Base-by-base conservation (phyloP, 2,329 filamentous ascomycete species). In the Biscogniauxia marginata region DNA sequence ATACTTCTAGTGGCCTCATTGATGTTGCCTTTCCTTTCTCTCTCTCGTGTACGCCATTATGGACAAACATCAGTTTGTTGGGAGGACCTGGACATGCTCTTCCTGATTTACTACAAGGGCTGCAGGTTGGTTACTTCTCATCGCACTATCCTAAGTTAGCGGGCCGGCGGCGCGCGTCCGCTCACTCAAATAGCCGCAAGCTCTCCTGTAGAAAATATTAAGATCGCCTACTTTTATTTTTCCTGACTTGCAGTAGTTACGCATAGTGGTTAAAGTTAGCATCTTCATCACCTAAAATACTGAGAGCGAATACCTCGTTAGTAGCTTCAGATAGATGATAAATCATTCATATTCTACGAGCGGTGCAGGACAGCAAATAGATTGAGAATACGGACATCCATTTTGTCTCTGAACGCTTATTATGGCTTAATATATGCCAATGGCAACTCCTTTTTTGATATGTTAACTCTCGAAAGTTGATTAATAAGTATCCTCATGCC, bases 221-320 rank as follows among this genome's bases (percentile, higher is more conserved):
- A 19, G n/a, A 48, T 9, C 11, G n/a, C 58, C 52, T 16, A 58
- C 58, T 45, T 60, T 58, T 13, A 56, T 60, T 46, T 60, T 60
- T 46, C 58, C 53, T 46, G 44, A 49, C 25, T 34, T 58, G 43
- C 58, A 60, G 22, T 58, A 58, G 16, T 11, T 39, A n/a, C 30
- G 13, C n/a, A 39, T 39, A 16, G 6, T 39, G 9, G 3, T 16
- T 4, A 39, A 9, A 39, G n/a, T 39, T 9, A 39, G 6, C 6
- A 39, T 39, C 5, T 39, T 11, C 5, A 9, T 16, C 6, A 16
- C 30, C 30, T 39, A 16, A 9, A 39, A 39, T 30, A 30, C 30
- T 5, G 9, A 16, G 13, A 11, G 30, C 13, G 2, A 16, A 39
- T n/a, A 9, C 30, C n/a, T 9, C 30, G n/a, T 2, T 16, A 16